Base-by-base conservation (phyloP, 148 eudicot genomes). In the Persicaria tinctoria region DNA sequence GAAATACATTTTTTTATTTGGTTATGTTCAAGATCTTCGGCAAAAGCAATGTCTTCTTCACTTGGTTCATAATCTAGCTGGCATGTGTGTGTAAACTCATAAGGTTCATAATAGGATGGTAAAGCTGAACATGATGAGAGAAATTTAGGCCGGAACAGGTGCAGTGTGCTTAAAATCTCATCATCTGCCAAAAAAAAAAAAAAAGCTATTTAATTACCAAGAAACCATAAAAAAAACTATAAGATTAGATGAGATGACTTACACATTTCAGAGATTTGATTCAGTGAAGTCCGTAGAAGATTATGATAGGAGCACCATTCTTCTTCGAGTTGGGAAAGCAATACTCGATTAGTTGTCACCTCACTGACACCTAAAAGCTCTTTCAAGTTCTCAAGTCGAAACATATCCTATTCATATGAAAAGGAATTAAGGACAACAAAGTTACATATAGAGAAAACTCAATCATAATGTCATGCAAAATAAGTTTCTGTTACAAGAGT, bases 231-330 rank as follows among this genome's bases (percentile, higher is more conserved):
- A 59, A 59, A 59, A 62, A 62, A 9, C 1, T 10, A 62, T 27
- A 14, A 62, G 44, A 54, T 55, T 69, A 44, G 18, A 49, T 44
- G 38, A 46, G 12, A 49, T 68, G 38, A 56, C 93, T 51, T 94
- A 91, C 98, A 94, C 80, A 88, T 84, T 80, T 85, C 90, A 66
- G 84, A 81, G 50, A 91, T 84, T 75, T 91, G 93, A 73, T 83
- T 78, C 81, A 94, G 84, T 55, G 98, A 87, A 60, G 95, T 78
- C 73, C 66, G 93, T 78, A 91, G 79, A 75, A 94, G 85, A 77
- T 94, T 86, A 81, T 94, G 98, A 77, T 79, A 76, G 57, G 82
- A 78, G 82, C 97, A 94, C 98, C 98, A 94, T 70, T 94, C 90
- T 84, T 88, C 97, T 88, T 94, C 98, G 45, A 74, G 62, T 85